These are phyloP conservation scores for Clitopilus hobsonii DNA, from an alignment of 768 basidiomycete genomes.

Conservation along the genomic window DNA sequence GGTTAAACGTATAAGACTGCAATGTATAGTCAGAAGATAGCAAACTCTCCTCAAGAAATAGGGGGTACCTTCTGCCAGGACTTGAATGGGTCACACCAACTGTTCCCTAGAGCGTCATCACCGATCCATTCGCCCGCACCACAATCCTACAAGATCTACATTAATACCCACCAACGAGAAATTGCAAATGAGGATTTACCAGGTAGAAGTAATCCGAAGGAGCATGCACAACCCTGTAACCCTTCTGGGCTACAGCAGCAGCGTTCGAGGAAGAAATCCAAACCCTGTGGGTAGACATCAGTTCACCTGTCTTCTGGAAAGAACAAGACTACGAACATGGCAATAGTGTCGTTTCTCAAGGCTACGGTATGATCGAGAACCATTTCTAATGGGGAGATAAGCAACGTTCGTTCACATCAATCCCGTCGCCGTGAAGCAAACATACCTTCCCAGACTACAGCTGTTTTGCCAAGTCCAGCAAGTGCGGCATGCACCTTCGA, in stretches of 20 bases:
- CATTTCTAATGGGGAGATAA: conserved; percentile 62
- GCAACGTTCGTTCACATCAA: no score
- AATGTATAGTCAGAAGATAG: no score
- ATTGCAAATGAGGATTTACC: conserved; percentile 20
- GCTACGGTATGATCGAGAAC: conserved; percentile 46
- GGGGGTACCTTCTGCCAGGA: conserved; percentile 79
- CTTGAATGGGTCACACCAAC: conserved; percentile 79
- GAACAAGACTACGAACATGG: conserved; percentile 39
- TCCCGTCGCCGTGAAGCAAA: no score
- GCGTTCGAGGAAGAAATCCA: conserved; percentile 69
- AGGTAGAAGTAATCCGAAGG: conserved; percentile 81
- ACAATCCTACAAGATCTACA: conserved; percentile 42
- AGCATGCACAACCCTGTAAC: conserved; percentile 60
- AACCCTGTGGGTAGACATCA: conserved; percentile 34
- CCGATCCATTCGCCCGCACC: conserved; percentile 72
- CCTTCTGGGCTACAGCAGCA: conserved; percentile 49
- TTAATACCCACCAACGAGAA: conserved; percentile 10
- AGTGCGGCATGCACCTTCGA: conserved; percentile 53
- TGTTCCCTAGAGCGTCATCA: conserved; percentile 37
- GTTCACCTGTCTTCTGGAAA: background rate
- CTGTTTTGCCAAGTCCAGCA: conserved; percentile 52
- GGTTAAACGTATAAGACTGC: conserved; percentile 67
- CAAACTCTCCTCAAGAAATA: no score
- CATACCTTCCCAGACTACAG: conserved; percentile 77
- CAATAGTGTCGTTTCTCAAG: conserved; percentile 43